A percentile compares a stretch with the other conserved stretches of the same genome.
Evolutionary conservation across 2,329 filamentous ascomycete species (phyloP).

Genomic region (Neopestalotiopsis rosae): DNA sequence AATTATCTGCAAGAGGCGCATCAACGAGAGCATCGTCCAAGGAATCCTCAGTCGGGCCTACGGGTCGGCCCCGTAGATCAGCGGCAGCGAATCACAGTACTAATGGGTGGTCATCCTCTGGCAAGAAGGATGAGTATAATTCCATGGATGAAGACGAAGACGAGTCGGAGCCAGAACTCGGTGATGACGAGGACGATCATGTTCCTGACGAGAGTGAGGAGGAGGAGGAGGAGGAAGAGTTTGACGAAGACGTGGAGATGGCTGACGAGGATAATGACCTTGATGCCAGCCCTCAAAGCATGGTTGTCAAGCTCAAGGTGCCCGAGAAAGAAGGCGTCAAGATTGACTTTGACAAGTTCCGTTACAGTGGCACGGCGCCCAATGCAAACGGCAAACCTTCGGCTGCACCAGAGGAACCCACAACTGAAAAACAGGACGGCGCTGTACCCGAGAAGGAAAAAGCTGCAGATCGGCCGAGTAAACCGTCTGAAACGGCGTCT

Average conservation of each 20-base stretch:
- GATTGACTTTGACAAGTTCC: slow-evolving; percentile 36
- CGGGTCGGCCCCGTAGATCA: slow-evolving; percentile 56
- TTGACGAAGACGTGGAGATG: slow-evolving; percentile 61
- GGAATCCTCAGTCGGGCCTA: slow-evolving; percentile 46
- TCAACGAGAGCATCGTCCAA: slow-evolving; percentile 36
- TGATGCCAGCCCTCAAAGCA: slow-evolving; percentile 56
- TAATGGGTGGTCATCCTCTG: slow-evolving; percentile 52
- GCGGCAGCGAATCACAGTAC: slow-evolving; percentile 54
- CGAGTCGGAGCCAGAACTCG: slow-evolving; percentile 49
- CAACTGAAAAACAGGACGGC: slow-evolving; percentile 27
- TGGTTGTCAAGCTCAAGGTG: slow-evolving; percentile 76
- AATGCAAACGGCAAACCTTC: slow-evolving; percentile 21
- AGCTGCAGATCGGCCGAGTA: slow-evolving; percentile 27
- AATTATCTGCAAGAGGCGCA: slow-evolving; percentile 28
- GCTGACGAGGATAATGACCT: slow-evolving; percentile 60
- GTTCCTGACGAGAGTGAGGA: slow-evolving; percentile 57
- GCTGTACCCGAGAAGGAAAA: slow-evolving; percentile 35
- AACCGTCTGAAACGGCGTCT: slow-evolving; percentile 10
- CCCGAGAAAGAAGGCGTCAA: slow-evolving; percentile 42
- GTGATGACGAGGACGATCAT: slow-evolving; percentile 73
- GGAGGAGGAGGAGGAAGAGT: slow-evolving; percentile 55
- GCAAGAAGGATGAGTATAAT: slow-evolving; percentile 59
- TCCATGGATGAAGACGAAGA: slow-evolving; percentile 52
- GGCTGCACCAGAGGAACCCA: slow-evolving; percentile 8
- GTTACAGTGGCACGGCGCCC: slow-evolving; percentile 32